phyloP scores from a whole-genome alignment of 129 eudicot species.

The Calendula officinalis region DNA sequence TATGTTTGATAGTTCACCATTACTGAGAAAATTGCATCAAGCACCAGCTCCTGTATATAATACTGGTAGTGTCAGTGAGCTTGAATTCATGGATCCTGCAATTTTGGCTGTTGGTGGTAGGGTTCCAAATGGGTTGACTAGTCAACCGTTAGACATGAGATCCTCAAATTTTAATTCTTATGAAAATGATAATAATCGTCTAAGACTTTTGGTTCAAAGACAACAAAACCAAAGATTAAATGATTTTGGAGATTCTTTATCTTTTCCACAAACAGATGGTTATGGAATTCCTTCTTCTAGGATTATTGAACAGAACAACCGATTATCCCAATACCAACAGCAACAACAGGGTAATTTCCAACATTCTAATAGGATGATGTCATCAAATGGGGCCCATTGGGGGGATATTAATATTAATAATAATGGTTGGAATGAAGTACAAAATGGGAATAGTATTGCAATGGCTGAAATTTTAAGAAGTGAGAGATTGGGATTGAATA shows the following conservation, averaged over 20 bases:
- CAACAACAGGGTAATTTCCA: conserved; percentile 41
- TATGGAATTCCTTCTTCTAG: conserved; percentile 16
- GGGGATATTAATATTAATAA: conserved; percentile 43
- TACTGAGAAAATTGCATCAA: conserved; percentile 22
- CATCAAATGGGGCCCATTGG: conserved; percentile 74
- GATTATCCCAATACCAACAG: conserved; percentile 38
- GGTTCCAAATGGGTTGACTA: conserved; percentile 18
- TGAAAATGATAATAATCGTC: conserved; percentile 24
- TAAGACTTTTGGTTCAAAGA: conserved; percentile 29
- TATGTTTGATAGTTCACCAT: conserved; percentile 15
- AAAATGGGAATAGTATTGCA: conserved; percentile 13
- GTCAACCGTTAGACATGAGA: conserved; percentile 13
- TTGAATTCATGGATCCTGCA: conserved; percentile 40
- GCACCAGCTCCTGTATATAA: conserved; percentile 20
- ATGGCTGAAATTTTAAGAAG: conserved; percentile 22
- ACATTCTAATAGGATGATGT: conserved; percentile 46
- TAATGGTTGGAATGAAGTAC: conserved; percentile 22
- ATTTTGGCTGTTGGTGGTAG: conserved; percentile 36
- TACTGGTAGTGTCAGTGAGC: conserved; percentile 21
- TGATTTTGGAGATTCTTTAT: conserved; percentile 4
- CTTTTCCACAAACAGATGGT: conserved; percentile 14
- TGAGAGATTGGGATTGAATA: conserved; percentile 28
- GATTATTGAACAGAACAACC: conserved; percentile 17
- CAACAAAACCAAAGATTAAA: conserved; percentile 31
- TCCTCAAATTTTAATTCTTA: conserved; percentile 13